These are phyloP conservation scores for Annulohypoxylon bovei DNA, from an alignment of 495 filamentous ascomycete genomes.

Conservation along the genomic window DNA sequence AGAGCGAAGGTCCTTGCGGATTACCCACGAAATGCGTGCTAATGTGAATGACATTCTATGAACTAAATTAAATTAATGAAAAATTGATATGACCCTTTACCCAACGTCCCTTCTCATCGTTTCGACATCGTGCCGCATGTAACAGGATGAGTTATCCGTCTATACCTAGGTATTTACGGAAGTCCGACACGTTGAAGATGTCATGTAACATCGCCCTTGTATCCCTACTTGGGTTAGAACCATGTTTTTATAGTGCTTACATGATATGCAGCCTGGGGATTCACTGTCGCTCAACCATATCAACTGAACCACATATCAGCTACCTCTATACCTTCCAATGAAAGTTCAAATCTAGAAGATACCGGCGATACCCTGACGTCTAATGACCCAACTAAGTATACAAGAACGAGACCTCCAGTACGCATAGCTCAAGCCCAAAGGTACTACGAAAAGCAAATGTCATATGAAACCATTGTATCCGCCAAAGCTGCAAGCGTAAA, in stretches of 20 bases:
- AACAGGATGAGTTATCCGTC: neutral
- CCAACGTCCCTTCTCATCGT: neutral
- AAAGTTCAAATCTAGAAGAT: too few species aligned
- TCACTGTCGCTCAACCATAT: neutral
- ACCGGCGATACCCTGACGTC: too few species aligned
- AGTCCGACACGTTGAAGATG: neutral
- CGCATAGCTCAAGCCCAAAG: neutral
- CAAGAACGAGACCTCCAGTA: too few species aligned
- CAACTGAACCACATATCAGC: too few species aligned
- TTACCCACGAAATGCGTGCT: constrained; percentile 43
- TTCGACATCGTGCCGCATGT: neutral
- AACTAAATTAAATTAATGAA: neutral
- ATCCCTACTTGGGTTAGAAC: neutral
- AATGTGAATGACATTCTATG: constrained; percentile 14
- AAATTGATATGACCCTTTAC: neutral
- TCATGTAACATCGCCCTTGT: neutral
- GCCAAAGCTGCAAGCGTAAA: neutral
- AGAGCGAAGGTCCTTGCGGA: constrained; percentile 39
- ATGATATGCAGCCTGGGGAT: neutral
- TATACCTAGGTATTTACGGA: neutral
- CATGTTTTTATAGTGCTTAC: neutral
- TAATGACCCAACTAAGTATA: too few species aligned
- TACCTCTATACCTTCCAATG: too few species aligned
- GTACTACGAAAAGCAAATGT: neutral
- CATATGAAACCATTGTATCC: neutral